These are phyloP conservation scores for Tolypocladium amazonense DNA, from an alignment of 2,329 filamentous ascomycete species.

Conservation along the genomic window DNA sequence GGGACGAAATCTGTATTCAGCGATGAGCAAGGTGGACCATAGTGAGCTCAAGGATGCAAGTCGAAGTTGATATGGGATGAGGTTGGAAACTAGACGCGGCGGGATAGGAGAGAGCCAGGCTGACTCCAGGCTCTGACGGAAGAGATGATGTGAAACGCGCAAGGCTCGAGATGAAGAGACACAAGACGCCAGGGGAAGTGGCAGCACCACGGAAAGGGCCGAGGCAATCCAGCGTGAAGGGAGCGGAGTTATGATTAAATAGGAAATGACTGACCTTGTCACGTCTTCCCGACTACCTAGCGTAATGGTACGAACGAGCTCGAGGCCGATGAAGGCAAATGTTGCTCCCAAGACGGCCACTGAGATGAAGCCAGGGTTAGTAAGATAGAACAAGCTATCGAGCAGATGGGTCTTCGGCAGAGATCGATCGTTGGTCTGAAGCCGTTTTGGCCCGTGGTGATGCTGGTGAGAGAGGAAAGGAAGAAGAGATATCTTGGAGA, in stretches of 20 bases:
- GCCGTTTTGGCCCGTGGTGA: constrained; percentile 28
- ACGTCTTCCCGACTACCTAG: constrained; percentile 16
- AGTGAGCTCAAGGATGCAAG: not conserved
- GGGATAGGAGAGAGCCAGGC: not conserved
- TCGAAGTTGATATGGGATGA: not conserved
- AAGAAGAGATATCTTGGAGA: constrained; percentile 2
- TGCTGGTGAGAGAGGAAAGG: constrained; percentile 28
- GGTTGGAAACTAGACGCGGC: not conserved
- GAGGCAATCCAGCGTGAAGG: not conserved
- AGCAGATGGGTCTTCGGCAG: constrained; percentile 37
- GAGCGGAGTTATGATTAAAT: not conserved
- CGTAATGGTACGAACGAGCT: constrained; percentile 16
- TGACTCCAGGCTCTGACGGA: not conserved
- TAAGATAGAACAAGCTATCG: constrained; percentile 49
- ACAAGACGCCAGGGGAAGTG: not conserved
- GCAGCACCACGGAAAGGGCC: not conserved
- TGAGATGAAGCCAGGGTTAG: constrained; percentile 46
- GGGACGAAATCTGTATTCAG: constrained; percentile 16
- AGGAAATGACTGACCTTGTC: constrained; percentile 14
- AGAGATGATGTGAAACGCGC: not conserved
- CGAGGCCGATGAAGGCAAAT: constrained; percentile 25
- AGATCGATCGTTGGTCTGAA: constrained; percentile 27
- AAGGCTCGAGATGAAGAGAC: not conserved
- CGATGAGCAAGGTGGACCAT: constrained; percentile 1
- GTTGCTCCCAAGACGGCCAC: constrained; percentile 37